Evolutionary conservation across 202 grass and related monocot species (phyloP), one percentile per base, ranked within the genome.

Genomic region (Zoysia matrella): DNA sequence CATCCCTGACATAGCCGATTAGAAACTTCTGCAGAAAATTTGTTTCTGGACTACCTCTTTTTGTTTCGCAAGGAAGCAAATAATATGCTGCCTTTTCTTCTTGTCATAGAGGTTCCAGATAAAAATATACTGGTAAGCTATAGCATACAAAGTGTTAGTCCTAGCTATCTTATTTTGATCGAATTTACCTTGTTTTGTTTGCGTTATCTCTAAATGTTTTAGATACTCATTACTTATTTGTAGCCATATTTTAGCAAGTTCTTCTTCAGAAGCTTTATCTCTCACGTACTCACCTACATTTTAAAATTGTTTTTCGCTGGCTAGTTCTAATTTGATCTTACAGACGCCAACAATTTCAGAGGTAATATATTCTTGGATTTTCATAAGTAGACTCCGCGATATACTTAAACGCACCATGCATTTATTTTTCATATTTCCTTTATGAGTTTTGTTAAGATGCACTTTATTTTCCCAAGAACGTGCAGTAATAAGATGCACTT

Each of bases 1-100:
- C 47, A 64, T 64, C 48, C 22, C 13, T 72, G 68, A 63, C 65
- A 11, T 30, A 36, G 55, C 51, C 9, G 77, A 56, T 69, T 54
- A 45, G 69, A 36, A 72, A 52, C 10, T 36, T 51, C 48, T 71
- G 47, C 1, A 15, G 51, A 60, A 22, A 30, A 11, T 68, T 3
- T 16, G 65, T 10, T n/a, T 68, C 2, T 45, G 13, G 14, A 2
- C 0, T 56, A 36, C 30, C 54, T 67, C 11, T 11, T 67, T 45
- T 30, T 67, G 5, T 67, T 67, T 67, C 12, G 0, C 3, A 12
- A 15, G 1, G 11, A 65, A 65, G 15, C 5, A 15, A 16, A 18
- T 7, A 54, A 56, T 5, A 15, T 3, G 12, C 11, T 15, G 13
- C 5, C 13, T 5, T 56, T 56, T 56, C 53, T 56, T 56, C 11